Conservation (phyloP, 148 eudicot genomes). For the Salicornia ramosissima region DNA sequence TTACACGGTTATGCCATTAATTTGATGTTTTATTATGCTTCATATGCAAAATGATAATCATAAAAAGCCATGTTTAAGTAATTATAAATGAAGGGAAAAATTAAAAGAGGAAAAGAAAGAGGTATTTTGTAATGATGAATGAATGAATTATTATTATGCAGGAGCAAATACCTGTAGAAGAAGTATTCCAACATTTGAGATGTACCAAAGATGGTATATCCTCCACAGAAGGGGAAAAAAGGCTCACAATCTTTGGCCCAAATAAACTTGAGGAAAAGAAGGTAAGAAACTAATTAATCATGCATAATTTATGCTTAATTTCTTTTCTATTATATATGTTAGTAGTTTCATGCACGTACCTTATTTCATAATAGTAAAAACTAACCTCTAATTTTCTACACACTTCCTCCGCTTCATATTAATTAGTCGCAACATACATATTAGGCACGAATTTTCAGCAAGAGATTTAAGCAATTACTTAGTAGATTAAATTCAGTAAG, state of each 20-base stretch:
- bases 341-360: neutral
- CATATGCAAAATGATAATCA: neutral
- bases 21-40: too few relatives aligned
- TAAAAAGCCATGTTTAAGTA: neutral
- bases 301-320: neutral
- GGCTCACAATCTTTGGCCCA: slow-evolving; percentile 59
- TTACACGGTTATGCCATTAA: neutral
- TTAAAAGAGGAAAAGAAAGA: neutral
- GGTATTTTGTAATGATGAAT: neutral
- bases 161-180: slow-evolving; percentile 58
- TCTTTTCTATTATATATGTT: too few relatives aligned
- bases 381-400: too few relatives aligned
- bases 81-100: too few relatives aligned
- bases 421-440: too few relatives aligned
- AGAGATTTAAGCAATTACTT: too few relatives aligned
- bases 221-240: slow-evolving; percentile 44
- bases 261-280: slow-evolving; percentile 81
- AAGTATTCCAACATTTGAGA: slow-evolving; percentile 52
- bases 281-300: slow-evolving; percentile 20
- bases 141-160: slow-evolving; percentile 16
- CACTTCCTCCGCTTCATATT: too few relatives aligned
- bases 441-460: too few relatives aligned
- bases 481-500: too few relatives aligned
- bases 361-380: too few relatives aligned
- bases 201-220: slow-evolving; percentile 56